Evolutionary conservation across 495 filamentous ascomycete species (phyloP).

Genomic region (Annulohypoxylon bovei): DNA sequence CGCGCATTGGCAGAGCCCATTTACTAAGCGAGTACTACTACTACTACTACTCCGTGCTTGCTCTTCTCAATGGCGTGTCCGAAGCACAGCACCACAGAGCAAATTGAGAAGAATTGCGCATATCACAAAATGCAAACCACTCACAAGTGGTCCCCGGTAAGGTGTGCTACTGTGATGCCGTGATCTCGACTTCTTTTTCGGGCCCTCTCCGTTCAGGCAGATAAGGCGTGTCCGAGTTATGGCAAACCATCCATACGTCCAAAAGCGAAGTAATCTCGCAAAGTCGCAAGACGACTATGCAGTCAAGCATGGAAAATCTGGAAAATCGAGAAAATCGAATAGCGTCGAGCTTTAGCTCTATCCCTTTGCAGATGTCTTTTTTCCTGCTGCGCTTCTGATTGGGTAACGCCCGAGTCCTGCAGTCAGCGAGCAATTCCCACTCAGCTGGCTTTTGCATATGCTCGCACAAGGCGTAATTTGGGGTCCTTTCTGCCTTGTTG

Average conservation of each 20-base stretch:
- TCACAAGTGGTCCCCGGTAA: conserved; percentile 2
- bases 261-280: conserved; percentile 39
- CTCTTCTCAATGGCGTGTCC: conserved; percentile 40
- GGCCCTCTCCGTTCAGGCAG: conserved; percentile 12
- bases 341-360: conserved; percentile 41
- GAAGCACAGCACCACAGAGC: conserved; percentile 39
- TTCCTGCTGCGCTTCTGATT: conserved; percentile 42
- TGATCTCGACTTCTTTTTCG: conserved; percentile 18
- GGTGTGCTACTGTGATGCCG: conserved; percentile 17
- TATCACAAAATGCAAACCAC: conserved; percentile 19
- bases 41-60: not conserved
- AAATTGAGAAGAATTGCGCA: conserved; percentile 5
- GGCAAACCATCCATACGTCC: conserved; percentile 42
- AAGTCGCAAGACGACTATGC: conserved; percentile 27
- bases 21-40: conserved; percentile 3
- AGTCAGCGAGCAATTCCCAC: conserved; percentile 48
- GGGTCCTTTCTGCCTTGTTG: conserved; percentile 51
- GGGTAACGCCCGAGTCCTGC: conserved; percentile 48
- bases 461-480: conserved; percentile 48
- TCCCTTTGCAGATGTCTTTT: conserved; percentile 27
- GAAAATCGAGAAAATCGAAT: conserved; percentile 31
- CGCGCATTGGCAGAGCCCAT: not conserved
- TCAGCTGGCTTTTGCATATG: conserved; percentile 45
- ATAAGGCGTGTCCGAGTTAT: conserved; percentile 28
- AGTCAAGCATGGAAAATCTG: conserved; percentile 38